These are phyloP conservation scores for Verbena officinalis DNA, from an alignment of 257 asterid species.

Conservation along the genomic window DNA sequence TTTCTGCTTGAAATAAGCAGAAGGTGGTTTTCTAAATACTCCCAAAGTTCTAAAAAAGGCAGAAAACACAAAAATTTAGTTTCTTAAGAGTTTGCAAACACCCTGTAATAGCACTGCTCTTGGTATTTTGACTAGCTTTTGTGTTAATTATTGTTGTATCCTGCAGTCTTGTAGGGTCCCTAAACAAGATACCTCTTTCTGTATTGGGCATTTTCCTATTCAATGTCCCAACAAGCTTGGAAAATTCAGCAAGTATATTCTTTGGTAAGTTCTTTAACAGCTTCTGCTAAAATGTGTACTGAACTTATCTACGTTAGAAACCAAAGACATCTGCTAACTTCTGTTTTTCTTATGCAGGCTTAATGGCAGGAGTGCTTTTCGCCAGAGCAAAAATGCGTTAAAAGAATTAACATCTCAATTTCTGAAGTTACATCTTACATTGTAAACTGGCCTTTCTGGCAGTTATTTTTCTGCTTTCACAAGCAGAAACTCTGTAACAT, in stretches of 20 bases:
- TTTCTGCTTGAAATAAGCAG: too few relatives aligned
- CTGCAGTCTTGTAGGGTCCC: slow-evolving; percentile 88
- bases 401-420: slow-evolving; percentile 30
- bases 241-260: slow-evolving; percentile 81
- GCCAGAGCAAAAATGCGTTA: slow-evolving; percentile 87
- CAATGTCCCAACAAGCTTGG: slow-evolving; percentile 79
- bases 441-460: slow-evolving; percentile 5
- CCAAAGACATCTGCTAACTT: slow-evolving; percentile 16
- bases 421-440: slow-evolving; percentile 21
- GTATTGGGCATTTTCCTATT: slow-evolving; percentile 88
- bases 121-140: too few relatives aligned
- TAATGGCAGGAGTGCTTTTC: slow-evolving; percentile 84
- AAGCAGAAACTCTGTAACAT: neutral
- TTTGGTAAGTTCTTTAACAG: slow-evolving; percentile 55
- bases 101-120: too few relatives aligned
- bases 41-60: too few relatives aligned
- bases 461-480: too few relatives aligned
- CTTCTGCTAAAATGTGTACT: neutral
- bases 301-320: neutral
- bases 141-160: slow-evolving; percentile 3
- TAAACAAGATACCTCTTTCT: slow-evolving; percentile 94
- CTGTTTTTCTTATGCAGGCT: slow-evolving; percentile 48
- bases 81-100: too few relatives aligned
- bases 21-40: too few relatives aligned
- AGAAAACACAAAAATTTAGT: too few relatives aligned